Conservation (phyloP, 306 rosid genomes). For the Oxytropis ochrocephala region DNA sequence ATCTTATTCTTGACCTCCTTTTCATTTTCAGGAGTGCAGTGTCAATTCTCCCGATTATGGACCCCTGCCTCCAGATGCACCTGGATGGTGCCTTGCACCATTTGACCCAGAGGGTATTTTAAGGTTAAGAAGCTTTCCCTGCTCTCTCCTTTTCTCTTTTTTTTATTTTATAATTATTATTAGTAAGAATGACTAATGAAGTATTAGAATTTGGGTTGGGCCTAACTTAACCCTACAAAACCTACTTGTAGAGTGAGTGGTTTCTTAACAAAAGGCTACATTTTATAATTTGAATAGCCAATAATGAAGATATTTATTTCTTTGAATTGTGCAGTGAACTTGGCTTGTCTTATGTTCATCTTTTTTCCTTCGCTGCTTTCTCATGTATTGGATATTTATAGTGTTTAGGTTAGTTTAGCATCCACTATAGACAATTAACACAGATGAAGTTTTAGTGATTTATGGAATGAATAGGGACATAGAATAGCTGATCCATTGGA, state of each 20-base stretch:
- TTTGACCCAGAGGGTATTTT: constrained; percentile 78
- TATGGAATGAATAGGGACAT: too few relatives aligned
- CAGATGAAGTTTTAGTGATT: not conserved
- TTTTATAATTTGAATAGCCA: not conserved
- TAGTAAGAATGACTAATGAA: not conserved
- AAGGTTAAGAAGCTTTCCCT: constrained; percentile 38
- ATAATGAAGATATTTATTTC: not conserved
- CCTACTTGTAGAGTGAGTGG: too few relatives aligned
- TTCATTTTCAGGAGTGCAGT: constrained; percentile 61
- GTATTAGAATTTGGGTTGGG: too few relatives aligned
- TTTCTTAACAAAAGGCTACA: too few relatives aligned
- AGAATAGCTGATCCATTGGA: too few relatives aligned
- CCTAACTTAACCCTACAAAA: too few relatives aligned
- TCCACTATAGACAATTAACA: not conserved
- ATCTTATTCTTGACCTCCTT: constrained; percentile 14
- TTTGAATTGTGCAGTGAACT: not conserved
- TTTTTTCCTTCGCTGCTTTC: not conserved
- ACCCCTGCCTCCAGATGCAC: constrained; percentile 62
- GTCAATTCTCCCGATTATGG: constrained; percentile 74
- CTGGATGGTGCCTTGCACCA: constrained; percentile 79
- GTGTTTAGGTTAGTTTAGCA: not conserved
- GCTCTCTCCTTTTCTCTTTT: constrained; percentile 5
- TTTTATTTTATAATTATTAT: not conserved
- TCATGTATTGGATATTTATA: not conserved
- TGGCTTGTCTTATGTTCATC: not conserved